A percentile compares a stretch with the other conserved stretches of the same genome.
phyloP scores from a whole-genome alignment of 2,329 filamentous ascomycete species.

The Arthrobotrys sinensis region DNA sequence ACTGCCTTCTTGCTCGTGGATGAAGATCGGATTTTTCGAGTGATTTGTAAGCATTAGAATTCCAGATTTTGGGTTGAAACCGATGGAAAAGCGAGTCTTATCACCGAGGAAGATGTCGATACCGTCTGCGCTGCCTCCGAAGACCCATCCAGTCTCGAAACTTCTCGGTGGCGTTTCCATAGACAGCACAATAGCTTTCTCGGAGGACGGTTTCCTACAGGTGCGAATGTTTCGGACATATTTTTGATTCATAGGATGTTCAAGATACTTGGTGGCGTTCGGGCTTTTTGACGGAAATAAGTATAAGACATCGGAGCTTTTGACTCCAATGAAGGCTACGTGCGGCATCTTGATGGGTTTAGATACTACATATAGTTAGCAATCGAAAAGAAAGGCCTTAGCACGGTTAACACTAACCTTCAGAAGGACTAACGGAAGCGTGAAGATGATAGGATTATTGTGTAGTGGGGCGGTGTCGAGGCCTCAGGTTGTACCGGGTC shows the following conservation, averaged over 20 bases:
- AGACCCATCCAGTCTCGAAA: background rate
- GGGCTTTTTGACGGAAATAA: background rate
- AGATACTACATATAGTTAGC: too few species aligned
- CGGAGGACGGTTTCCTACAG: background rate
- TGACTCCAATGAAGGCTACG: background rate
- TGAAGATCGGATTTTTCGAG: background rate
- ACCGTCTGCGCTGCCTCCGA: background rate
- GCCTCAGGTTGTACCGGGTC: too few species aligned
- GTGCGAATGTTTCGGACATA: background rate
- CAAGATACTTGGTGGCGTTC: background rate
- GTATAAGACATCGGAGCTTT: background rate
- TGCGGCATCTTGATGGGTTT: background rate
- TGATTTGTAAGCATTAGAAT: background rate
- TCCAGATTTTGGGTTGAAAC: background rate
- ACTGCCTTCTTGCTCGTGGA: background rate
- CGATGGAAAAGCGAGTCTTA: background rate
- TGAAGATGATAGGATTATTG: too few species aligned
- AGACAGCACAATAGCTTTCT: background rate
- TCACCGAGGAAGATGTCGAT: background rate
- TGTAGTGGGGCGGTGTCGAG: too few species aligned
- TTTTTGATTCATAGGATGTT: background rate
- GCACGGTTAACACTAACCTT: too few species aligned
- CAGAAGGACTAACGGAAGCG: too few species aligned
- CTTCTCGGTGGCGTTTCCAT: background rate
- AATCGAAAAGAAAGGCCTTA: too few species aligned